These are phyloP conservation scores for Phaeotremella skinneri DNA, from an alignment of 768 basidiomycete species.

Conservation along the genomic window DNA sequence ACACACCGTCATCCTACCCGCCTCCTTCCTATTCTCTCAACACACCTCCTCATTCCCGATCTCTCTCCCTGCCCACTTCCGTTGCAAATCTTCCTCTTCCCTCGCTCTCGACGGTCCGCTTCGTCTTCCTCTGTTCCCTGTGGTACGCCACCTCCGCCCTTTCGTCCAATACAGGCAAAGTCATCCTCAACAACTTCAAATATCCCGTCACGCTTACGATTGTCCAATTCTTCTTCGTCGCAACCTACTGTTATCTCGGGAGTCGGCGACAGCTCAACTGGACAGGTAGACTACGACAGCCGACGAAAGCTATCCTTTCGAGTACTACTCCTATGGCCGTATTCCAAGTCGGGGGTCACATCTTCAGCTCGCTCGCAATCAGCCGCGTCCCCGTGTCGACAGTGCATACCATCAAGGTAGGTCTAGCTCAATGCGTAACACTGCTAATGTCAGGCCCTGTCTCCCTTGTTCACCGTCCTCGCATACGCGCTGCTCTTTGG, in stretches of 20 bases:
- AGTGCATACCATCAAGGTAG: conserved; percentile 97
- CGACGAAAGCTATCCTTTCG: conserved; percentile 68
- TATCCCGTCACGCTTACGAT: conserved; percentile 97
- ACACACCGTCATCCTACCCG: conserved; percentile 6
- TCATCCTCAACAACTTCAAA: conserved; percentile 85
- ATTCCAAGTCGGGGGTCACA: conserved; percentile 96
- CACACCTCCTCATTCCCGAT: conserved; percentile 11
- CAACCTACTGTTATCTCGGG: conserved; percentile 76
- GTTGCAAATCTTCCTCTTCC: conserved; percentile 14
- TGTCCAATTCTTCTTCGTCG: conserved; percentile 94
- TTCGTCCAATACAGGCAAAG: conserved; percentile 94
- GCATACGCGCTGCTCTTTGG: conserved; percentile 91
- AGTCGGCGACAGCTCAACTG: conserved; percentile 54
- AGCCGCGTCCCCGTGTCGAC: conserved; percentile 95
- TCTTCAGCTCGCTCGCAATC: conserved; percentile 96
- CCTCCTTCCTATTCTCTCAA: conserved; percentile 11
- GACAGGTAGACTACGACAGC: conserved; percentile 61
- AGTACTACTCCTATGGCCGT: conserved; percentile 91
- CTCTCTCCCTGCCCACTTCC: conserved; percentile 24
- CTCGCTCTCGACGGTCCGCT: conserved; percentile 52
- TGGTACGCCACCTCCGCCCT: conserved; percentile 95
- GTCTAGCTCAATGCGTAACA: conserved; percentile 30
- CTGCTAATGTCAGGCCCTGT: conserved; percentile 68
- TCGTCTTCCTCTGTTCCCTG: conserved; percentile 76
- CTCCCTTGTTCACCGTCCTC: conserved; percentile 93